Conservation (phyloP, 768 basidiomycete species). For the Sistotremastrum suecicum region DNA sequence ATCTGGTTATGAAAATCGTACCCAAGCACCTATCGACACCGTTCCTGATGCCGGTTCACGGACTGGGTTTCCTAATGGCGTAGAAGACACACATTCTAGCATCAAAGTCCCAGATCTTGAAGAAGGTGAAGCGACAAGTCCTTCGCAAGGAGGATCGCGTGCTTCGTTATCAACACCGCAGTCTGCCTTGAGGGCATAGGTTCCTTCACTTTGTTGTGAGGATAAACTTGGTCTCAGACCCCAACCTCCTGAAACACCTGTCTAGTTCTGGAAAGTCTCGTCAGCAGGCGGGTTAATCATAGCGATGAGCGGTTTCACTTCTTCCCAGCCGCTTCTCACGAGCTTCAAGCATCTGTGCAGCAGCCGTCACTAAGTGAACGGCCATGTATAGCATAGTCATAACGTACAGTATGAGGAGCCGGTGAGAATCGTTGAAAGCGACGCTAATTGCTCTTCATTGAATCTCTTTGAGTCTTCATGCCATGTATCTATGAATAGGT, state of each 20-base stretch:
- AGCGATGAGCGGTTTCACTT: too few relatives aligned
- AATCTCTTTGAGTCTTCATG: constrained; percentile 80
- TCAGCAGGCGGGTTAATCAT: too few relatives aligned
- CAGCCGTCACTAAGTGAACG: not conserved
- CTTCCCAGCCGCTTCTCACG: not conserved
- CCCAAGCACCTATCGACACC: constrained; percentile 50
- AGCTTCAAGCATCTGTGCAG: constrained; percentile 8
- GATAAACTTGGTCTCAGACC: too few relatives aligned
- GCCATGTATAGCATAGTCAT: not conserved
- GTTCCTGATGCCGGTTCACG: constrained; percentile 62
- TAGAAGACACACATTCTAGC: constrained; percentile 42
- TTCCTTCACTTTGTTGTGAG: too few relatives aligned
- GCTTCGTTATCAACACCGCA: too few relatives aligned
- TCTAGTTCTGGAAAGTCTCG: too few relatives aligned
- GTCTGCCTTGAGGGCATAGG: too few relatives aligned
- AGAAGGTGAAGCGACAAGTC: constrained; percentile 21
- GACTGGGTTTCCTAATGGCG: constrained; percentile 47
- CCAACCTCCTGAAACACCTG: too few relatives aligned
- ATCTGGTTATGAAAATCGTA: constrained; percentile 49
- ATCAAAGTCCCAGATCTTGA: constrained; percentile 29
- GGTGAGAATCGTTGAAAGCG: constrained; percentile 70
- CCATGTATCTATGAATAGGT: constrained; percentile 49
- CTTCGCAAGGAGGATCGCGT: too few relatives aligned
- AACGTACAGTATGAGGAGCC: constrained; percentile 72
- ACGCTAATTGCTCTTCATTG: constrained; percentile 69